Base-by-base conservation (phyloP, 169 alveolate genomes). In the Plasmodium chabaudi region DNA sequence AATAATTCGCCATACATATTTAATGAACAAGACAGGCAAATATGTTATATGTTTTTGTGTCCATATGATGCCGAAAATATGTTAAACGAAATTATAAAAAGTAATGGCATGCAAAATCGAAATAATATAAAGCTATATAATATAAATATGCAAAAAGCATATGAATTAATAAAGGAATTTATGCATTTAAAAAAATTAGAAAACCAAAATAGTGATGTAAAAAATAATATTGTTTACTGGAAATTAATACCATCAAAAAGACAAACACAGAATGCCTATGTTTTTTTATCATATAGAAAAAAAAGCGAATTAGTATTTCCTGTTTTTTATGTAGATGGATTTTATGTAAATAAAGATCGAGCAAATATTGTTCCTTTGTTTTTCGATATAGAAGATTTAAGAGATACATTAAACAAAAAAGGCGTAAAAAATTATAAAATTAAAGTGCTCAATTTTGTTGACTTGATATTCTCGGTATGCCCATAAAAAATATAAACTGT, bases 11-110 rank as follows among this genome's bases (percentile, higher is more conserved):
- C 89, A 19, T 79, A 79, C n/a, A 79, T 79, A 53, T 79, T 79
- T 67, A 68, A 79, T 55, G 89, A 79, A 53, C 55, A 79, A 65
- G 89, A 79, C 13, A 79, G 55, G 68, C 84, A 79, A 47, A 82
- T 79, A 15, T 64, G 82, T 79, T 79, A 79, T 27, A 34, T 79
- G 56, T 79, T 79, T 65, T 49, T 79, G 46, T 79, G 89, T 67
- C 89, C 89, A 57, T 13, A 79, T 71, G 89, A 79, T 53, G 89
- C 89, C 12, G 89, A 79, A 56, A 67, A 17, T 67, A 67, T 67
- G 89, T n/a, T 79, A 27, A 67, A 64, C 7, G 82, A 79, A 53
- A 65, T 79, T n/a, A 56, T 53, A 79, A 79, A 55, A 65, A 65
- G 49, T 70, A 79, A 79, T 55, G 72, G 89, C n/a, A 71, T 79